phyloP scores from a whole-genome alignment of 345 rosid species.

The Arabidopsis suecica region DNA sequence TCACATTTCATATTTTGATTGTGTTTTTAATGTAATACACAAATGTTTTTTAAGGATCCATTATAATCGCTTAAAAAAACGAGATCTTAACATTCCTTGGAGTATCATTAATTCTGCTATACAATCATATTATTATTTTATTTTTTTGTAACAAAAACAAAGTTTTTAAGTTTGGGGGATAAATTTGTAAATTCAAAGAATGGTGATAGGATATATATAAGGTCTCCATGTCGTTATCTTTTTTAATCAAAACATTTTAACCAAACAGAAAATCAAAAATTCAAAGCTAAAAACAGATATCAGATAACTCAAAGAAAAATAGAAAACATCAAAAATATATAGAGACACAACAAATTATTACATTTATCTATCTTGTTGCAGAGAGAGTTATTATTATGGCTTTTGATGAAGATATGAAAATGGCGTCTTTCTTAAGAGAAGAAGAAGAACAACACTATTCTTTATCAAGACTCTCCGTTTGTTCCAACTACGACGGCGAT shows the following conservation, averaged over 20 bases:
- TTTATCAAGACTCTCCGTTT: conserved; percentile 43
- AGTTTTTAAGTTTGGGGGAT: no score
- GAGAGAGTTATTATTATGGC: conserved; percentile 23
- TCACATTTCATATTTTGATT: no score
- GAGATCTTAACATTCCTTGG: no score
- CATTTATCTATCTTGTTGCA: conserved; percentile 1
- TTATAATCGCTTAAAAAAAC: no score
- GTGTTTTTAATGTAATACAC: no score
- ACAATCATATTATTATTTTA: no score
- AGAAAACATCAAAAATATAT: background rate
- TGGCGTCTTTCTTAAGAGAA: conserved; percentile 35
- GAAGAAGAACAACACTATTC: conserved; percentile 38
- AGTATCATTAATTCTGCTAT: no score
- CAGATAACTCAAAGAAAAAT: background rate
- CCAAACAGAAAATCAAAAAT: conserved; percentile 23
- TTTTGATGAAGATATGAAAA: conserved; percentile 42
- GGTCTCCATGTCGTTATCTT: conserved; percentile 32
- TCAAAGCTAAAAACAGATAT: conserved; percentile 20
- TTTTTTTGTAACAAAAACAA: no score
- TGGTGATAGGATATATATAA: conserved; percentile 26
- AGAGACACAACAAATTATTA: background rate
- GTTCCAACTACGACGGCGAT: conserved; percentile 43
- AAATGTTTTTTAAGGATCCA: no score
- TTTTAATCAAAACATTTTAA: conserved; percentile 1
- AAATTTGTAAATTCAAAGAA: conserved; percentile 13